Evolutionary conservation across 805 yeast genomes (phyloP).

Genomic region (Debaryomyces tyrocola): DNA sequence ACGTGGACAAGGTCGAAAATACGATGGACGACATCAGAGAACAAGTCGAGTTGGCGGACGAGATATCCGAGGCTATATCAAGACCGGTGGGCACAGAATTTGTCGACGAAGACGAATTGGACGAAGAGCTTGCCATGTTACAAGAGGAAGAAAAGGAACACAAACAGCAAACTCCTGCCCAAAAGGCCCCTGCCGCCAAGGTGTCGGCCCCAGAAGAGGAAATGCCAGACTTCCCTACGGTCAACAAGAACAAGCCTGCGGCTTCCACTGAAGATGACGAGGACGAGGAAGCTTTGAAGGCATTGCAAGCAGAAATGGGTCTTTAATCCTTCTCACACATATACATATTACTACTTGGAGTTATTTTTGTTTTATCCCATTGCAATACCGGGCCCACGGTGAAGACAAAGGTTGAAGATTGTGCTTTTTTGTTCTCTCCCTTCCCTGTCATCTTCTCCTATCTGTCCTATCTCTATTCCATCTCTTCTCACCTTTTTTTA

Average conservation of each 20-base stretch:
- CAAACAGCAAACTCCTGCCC: conserved; percentile 11
- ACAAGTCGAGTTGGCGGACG: conserved; percentile 92
- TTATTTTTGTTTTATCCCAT: background rate
- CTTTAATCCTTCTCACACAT: conserved; percentile 35
- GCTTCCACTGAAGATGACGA: conserved; percentile 61
- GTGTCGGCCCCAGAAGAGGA: conserved; percentile 24
- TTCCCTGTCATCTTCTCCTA: no score
- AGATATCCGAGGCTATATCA: conserved; percentile 93
- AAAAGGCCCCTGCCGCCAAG: conserved; percentile 12
- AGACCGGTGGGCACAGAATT: conserved; percentile 86
- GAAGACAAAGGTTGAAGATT: no score
- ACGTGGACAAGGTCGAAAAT: conserved; percentile 93
- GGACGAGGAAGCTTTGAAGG: conserved; percentile 79
- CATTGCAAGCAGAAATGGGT: conserved; percentile 86
- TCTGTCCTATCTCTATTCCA: background rate
- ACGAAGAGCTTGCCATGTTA: conserved; percentile 86
- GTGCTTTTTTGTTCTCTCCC: no score
- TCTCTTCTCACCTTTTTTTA: background rate
- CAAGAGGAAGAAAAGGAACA: conserved; percentile 75
- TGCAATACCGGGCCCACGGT: background rate
- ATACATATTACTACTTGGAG: background rate
- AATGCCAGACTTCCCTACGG: conserved; percentile 48
- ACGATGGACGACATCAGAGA: conserved; percentile 98
- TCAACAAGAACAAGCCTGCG: conserved; percentile 42
- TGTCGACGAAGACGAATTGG: conserved; percentile 88